A percentile compares a stretch with the other conserved stretches of the same genome.
Evolutionary conservation across 1,139 yeast species (phyloP).

Genomic region (Yamadazyma taylorii): DNA sequence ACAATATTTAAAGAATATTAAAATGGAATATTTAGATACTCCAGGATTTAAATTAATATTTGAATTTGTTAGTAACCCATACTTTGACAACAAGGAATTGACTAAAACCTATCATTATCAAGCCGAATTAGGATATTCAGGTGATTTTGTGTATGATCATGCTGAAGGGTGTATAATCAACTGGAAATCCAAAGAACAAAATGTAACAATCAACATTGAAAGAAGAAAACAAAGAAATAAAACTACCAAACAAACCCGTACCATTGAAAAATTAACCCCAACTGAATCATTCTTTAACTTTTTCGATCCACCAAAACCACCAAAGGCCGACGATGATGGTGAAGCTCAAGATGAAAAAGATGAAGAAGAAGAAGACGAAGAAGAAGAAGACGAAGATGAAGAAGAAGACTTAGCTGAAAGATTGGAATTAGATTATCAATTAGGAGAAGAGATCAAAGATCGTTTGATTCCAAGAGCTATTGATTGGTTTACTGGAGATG

Average conservation of each 20-base stretch:
- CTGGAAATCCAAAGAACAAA: conserved; percentile 80
- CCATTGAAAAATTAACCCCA: conserved; percentile 91
- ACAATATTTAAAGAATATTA: conserved; percentile 64
- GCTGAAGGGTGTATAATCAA: conserved; percentile 88
- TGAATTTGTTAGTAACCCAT: conserved; percentile 76
- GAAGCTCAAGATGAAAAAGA: conserved; percentile 47
- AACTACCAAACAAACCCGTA: conserved; percentile 95
- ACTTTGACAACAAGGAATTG: conserved; percentile 68
- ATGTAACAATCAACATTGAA: conserved; percentile 85
- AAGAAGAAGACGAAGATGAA: conserved; percentile 50
- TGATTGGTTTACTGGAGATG: conserved; percentile 98
- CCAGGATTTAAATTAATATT: conserved; percentile 92
- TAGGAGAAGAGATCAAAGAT: conserved; percentile 96
- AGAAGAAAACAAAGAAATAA: conserved; percentile 98
- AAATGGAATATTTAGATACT: conserved; percentile 76
- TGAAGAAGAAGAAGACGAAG: conserved; percentile 31
- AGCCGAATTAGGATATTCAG: conserved; percentile 90
- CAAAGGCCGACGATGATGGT: conserved; percentile 47
- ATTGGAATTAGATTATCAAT: conserved; percentile 88
- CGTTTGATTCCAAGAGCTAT: conserved; percentile 93
- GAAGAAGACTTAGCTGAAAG: conserved; percentile 79
- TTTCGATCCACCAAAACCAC: conserved; percentile 90
- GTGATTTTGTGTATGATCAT: conserved; percentile 95
- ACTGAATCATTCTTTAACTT: conserved; percentile 93
- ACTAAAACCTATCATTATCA: conserved; percentile 91